Base-by-base conservation (phyloP, 2,329 filamentous ascomycete species). In the Tolypocladium cylindrosporum region DNA sequence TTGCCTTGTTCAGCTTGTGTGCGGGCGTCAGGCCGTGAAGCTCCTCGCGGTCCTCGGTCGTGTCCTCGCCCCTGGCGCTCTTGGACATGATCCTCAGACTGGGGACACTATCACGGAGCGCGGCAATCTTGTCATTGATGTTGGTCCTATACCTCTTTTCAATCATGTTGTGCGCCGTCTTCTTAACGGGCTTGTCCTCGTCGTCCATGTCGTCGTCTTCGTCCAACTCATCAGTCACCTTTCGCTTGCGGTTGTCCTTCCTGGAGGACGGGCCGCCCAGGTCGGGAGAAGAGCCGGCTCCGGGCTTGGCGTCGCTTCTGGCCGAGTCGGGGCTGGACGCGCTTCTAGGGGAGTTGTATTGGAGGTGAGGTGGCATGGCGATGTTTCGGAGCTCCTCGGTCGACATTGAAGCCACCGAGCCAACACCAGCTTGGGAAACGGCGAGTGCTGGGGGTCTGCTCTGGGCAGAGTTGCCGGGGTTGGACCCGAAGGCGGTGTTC, bases 1-100 rank as follows among this genome's bases (percentile, higher is more conserved):
- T 97, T n/a, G 93, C 93, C 73, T 97, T 97, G 77, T 97, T 97
- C 36, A 97, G 78, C 72, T 97, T 97, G 75, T 95, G 92, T 7
- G 91, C 91, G 1, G 91, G 89, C 2, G 91, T 88, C 55, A 94
- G 77, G 55, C 91, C 91, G 19, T 88, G 79, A 39, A 75, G 67
- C 59, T 94, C 90, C 63, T 95, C 90, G 41, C 88, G 84, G 64
- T 93, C 90, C 60, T 87, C 86, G 0, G 83, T 85, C 0, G 85
- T 77, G 62, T 90, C 87, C 66, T 88, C 86, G 43, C 84, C 87
- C 59, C 77, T 77, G 54, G 82, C 82, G 65, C 82, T 87, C 75
- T 89, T 90, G 42, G 86, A 85, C 83, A 92, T 90, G 65, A 91
- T 89, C 54, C 92, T 85, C 58, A 97, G 77, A 71, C 90, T 95